A percentile compares a stretch with the other conserved stretches of the same genome.
Conservation (phyloP, 805 yeast genomes). For the Sporopachydermia lactativora region DNA sequence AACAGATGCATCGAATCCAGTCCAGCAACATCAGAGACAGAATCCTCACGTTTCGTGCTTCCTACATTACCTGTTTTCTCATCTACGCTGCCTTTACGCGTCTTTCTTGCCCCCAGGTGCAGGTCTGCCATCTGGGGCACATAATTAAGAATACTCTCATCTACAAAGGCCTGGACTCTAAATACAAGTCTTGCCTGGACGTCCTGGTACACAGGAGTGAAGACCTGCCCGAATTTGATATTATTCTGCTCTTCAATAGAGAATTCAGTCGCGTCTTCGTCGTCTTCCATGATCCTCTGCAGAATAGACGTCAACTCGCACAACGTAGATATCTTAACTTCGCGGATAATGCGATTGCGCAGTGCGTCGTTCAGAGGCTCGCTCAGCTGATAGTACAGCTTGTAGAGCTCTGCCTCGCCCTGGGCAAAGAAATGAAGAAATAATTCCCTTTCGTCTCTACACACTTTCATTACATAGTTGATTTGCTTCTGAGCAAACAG, state of each 20-base stretch:
- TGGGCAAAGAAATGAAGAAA: slow-evolving; percentile 39
- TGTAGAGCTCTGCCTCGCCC: slow-evolving; percentile 25
- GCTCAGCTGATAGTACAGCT: slow-evolving; percentile 48
- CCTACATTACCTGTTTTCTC: slow-evolving; percentile 7
- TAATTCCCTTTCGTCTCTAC: slow-evolving; percentile 45
- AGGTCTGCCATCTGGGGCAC: slow-evolving; percentile 58
- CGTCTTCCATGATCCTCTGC: slow-evolving; percentile 52
- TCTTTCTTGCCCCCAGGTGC: slow-evolving; percentile 34
- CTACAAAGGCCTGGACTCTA: slow-evolving; percentile 61
- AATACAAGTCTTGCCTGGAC: slow-evolving; percentile 72
- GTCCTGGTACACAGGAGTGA: slow-evolving; percentile 60
- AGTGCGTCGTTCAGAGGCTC: slow-evolving; percentile 69
- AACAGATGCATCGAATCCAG: slow-evolving; percentile 11
- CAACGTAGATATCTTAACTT: slow-evolving; percentile 47
- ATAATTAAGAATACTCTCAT: slow-evolving; percentile 51
- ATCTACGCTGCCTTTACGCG: slow-evolving; percentile 4
- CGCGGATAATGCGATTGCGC: slow-evolving; percentile 55
- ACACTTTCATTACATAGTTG: slow-evolving; percentile 41
- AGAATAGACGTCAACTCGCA: slow-evolving; percentile 66
- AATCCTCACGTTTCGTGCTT: slow-evolving; percentile 5
- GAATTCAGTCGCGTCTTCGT: slow-evolving; percentile 25
- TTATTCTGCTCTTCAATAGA: slow-evolving; percentile 16
- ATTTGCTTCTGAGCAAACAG: slow-evolving; percentile 50
- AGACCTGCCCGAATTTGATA: slow-evolving; percentile 40
- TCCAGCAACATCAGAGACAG: background rate